These are phyloP conservation scores for Udeniomyces megalosporus DNA, from an alignment of 768 basidiomycete species.

Conservation along the genomic window DNA sequence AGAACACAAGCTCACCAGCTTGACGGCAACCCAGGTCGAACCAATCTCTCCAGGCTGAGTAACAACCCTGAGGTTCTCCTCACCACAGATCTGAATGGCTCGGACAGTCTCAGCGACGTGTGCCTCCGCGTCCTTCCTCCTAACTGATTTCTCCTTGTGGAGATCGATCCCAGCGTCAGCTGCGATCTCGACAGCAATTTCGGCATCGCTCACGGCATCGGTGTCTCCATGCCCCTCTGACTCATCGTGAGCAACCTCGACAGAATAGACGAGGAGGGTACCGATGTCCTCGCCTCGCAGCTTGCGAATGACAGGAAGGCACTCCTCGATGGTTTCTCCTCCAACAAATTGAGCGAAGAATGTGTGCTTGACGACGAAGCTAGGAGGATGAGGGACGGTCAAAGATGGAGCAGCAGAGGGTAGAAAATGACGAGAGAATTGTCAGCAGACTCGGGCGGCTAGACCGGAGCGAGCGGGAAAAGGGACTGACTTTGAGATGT, in stretches of 20 bases:
- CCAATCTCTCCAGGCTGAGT: slow-evolving; percentile 33
- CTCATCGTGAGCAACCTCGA: slow-evolving; percentile 55
- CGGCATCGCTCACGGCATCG: slow-evolving; percentile 2
- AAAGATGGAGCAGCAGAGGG: neutral
- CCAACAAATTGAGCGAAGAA: slow-evolving; percentile 58
- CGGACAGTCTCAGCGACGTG: slow-evolving; percentile 59
- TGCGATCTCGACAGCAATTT: neutral
- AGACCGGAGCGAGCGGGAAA: too few relatives aligned
- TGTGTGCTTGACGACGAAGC: slow-evolving; percentile 14
- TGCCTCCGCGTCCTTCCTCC: slow-evolving; percentile 34
- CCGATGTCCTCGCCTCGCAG: slow-evolving; percentile 58
- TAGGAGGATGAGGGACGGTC: neutral
- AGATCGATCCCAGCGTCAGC: slow-evolving; percentile 3
- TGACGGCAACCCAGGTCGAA: slow-evolving; percentile 68
- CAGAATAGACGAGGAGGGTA: slow-evolving; percentile 62
- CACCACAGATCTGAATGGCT: slow-evolving; percentile 60
- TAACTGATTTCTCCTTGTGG: slow-evolving; percentile 27
- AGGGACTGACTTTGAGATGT: slow-evolving; percentile 5
- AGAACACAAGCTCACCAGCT: slow-evolving; percentile 40
- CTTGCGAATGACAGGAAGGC: slow-evolving; percentile 45
- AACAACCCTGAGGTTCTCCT: slow-evolving; percentile 38
- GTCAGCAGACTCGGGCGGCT: too few relatives aligned
- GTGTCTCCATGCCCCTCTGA: slow-evolving; percentile 29
- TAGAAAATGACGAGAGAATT: too few relatives aligned
- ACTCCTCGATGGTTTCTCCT: slow-evolving; percentile 58